phyloP scores from a whole-genome alignment of 1,139 yeast genomes.

The Candida glucosophila region DNA sequence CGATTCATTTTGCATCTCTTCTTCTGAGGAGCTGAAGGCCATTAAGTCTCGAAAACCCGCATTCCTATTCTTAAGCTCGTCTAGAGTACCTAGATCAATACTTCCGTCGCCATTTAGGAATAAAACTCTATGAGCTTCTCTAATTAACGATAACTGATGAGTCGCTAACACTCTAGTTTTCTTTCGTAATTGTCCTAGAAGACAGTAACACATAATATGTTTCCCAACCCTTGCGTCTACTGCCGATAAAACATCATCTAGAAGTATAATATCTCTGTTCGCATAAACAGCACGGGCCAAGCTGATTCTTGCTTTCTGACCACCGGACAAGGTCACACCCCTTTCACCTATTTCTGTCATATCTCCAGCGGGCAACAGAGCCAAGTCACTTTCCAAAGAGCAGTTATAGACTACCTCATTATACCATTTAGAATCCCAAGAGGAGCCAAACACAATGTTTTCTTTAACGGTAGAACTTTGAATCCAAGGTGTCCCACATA shows the following conservation, averaged over 20 bases:
- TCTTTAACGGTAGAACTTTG: constrained; percentile 75
- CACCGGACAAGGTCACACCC: constrained; percentile 88
- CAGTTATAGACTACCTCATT: constrained; percentile 53
- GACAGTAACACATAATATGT: constrained; percentile 54
- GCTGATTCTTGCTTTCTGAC: constrained; percentile 83
- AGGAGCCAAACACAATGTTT: constrained; percentile 65
- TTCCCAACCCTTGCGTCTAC: constrained; percentile 90
- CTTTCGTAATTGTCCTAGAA: constrained; percentile 23
- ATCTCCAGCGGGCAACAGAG: constrained; percentile 73
- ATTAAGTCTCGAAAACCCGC: constrained; percentile 12
- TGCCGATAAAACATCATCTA: constrained; percentile 86
- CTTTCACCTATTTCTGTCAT: constrained; percentile 85
- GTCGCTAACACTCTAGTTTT: constrained; percentile 78
- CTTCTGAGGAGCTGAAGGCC: constrained; percentile 11
- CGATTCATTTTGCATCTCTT: constrained; percentile 6
- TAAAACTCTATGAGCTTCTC: constrained; percentile 41
- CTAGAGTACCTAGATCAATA: constrained; percentile 50
- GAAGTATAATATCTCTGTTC: constrained; percentile 49
- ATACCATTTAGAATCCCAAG: constrained; percentile 48
- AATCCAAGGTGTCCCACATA: constrained; percentile 66
- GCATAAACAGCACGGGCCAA: constrained; percentile 82
- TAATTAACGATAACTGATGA: constrained; percentile 34
- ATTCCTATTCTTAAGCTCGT: constrained; percentile 35
- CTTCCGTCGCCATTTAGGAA: constrained; percentile 34
- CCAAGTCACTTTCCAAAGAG: constrained; percentile 60